These are phyloP conservation scores for Aspergillus pseudonomiae DNA, from an alignment of 2,329 filamentous ascomycete species.

Conservation along the genomic window DNA sequence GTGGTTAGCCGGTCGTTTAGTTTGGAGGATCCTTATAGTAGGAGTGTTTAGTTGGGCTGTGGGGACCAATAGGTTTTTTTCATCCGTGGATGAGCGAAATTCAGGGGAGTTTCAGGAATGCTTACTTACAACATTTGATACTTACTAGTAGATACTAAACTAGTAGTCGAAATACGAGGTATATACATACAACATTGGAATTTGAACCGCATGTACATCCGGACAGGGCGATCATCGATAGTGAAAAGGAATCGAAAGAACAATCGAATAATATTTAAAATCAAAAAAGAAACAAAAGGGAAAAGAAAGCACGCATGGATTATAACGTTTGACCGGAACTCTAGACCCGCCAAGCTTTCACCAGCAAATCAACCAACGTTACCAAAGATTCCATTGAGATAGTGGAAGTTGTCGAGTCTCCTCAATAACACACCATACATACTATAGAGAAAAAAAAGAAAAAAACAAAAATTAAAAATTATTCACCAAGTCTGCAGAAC, in stretches of 20 bases:
- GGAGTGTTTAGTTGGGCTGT: background rate
- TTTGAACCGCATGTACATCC: background rate
- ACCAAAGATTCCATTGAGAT: background rate
- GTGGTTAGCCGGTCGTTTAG: background rate
- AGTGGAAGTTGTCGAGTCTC: background rate
- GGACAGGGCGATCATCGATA: background rate
- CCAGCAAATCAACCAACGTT: background rate
- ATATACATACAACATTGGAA: background rate
- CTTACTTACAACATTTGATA: background rate
- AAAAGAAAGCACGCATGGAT: background rate
- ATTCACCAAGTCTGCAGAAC: background rate
- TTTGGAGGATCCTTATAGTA: background rate
- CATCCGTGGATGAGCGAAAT: conserved; percentile 1
- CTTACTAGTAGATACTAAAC: background rate
- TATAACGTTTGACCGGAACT: background rate
- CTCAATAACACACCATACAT: background rate
- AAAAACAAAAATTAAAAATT: background rate
- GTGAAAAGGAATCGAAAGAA: too few relatives aligned
- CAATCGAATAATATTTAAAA: background rate
- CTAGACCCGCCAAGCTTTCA: conserved; percentile 13
- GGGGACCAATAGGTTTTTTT: background rate
- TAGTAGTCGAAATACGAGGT: background rate
- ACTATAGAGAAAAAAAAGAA: background rate
- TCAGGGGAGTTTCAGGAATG: conserved; percentile 13
- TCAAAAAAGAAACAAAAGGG: background rate